These are phyloP conservation scores for Phytophthora sansomeana DNA, from an alignment of 352 stramenopile species.

Conservation along the genomic window DNA sequence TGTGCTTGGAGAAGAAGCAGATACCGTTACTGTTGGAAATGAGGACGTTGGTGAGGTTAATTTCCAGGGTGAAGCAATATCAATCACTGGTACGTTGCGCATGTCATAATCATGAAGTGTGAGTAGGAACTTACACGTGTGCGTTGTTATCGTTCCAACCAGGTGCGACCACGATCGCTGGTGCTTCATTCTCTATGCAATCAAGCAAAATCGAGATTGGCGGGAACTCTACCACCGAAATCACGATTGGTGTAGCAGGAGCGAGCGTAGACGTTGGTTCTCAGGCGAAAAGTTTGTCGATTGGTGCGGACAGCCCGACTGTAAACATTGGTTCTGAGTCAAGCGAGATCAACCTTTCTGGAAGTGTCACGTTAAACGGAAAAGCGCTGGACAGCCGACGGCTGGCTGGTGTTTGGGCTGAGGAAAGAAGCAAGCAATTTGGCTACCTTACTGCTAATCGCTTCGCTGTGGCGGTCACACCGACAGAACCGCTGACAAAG, in stretches of 20 bases:
- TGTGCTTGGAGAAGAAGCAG: constrained; percentile 27
- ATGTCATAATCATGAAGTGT: background rate
- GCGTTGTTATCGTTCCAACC: background rate
- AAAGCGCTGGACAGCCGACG: constrained; percentile 44
- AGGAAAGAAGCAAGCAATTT: constrained; percentile 28
- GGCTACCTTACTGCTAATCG: constrained; percentile 47
- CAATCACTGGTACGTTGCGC: constrained; percentile 30
- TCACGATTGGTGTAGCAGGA: constrained; percentile 42
- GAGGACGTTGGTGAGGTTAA: constrained; percentile 28
- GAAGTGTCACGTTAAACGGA: constrained; percentile 69
- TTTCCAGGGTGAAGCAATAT: constrained; percentile 28
- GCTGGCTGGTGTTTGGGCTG: constrained; percentile 17
- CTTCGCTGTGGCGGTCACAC: constrained; percentile 20
- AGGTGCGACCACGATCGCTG: constrained; percentile 38
- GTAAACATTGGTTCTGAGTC: constrained; percentile 48
- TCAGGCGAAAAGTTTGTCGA: constrained; percentile 32
- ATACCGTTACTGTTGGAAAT: constrained; percentile 30
- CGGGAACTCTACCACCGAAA: constrained; percentile 38
- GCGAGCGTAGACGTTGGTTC: constrained; percentile 41
- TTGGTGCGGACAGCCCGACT: constrained; percentile 39
- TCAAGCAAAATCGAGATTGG: constrained; percentile 44
- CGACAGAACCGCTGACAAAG: constrained; percentile 3
- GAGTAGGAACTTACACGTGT: background rate
- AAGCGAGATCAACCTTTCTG: constrained; percentile 46
- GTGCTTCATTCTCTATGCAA: constrained; percentile 32